phyloP scores from a whole-genome alignment of 2,329 filamentous ascomycete species.

The Teratosphaeria nubilosa region DNA sequence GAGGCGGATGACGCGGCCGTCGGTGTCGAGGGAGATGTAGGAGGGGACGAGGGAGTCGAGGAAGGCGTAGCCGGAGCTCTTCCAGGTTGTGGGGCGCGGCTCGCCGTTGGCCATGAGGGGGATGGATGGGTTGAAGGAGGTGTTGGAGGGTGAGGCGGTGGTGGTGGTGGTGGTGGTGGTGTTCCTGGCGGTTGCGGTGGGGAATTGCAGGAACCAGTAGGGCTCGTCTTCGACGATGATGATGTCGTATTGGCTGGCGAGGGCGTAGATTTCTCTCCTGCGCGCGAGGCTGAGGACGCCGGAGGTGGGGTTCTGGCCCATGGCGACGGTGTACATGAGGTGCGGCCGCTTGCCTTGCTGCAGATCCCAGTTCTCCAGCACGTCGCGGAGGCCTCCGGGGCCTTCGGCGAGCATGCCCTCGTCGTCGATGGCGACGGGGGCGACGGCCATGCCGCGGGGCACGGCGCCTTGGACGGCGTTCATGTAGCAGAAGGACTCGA shows the following conservation, averaged over 20 bases:
- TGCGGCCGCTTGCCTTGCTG: conserved; percentile 65
- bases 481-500: conserved; percentile 73
- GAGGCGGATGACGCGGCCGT: conserved; percentile 78
- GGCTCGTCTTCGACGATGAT: conserved; percentile 91
- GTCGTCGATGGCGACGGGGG: conserved; percentile 64
- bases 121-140: conserved; percentile 19
- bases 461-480: conserved; percentile 58
- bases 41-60: conserved; percentile 76
- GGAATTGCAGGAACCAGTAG: conserved; percentile 91
- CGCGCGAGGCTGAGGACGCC: conserved; percentile 63
- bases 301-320: conserved; percentile 82
- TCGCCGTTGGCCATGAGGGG: conserved; percentile 36
- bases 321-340: conserved; percentile 83
- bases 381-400: conserved; percentile 62
- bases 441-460: conserved; percentile 62
- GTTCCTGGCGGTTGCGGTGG: conserved; percentile 47
- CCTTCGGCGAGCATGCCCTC: conserved; percentile 71
- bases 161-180: conserved; percentile 24
- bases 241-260: conserved; percentile 77
- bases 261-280: conserved; percentile 65
- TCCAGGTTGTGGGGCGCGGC: conserved; percentile 37
- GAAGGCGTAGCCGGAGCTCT: conserved; percentile 60
- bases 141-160: conserved; percentile 16
- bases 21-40: conserved; percentile 68
- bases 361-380: conserved; percentile 74